Evolutionary conservation across 495 filamentous ascomycete genomes (phyloP), one percentile per base, ranked within the genome.

Genomic region (Aspergillus carlsbadensis): DNA sequence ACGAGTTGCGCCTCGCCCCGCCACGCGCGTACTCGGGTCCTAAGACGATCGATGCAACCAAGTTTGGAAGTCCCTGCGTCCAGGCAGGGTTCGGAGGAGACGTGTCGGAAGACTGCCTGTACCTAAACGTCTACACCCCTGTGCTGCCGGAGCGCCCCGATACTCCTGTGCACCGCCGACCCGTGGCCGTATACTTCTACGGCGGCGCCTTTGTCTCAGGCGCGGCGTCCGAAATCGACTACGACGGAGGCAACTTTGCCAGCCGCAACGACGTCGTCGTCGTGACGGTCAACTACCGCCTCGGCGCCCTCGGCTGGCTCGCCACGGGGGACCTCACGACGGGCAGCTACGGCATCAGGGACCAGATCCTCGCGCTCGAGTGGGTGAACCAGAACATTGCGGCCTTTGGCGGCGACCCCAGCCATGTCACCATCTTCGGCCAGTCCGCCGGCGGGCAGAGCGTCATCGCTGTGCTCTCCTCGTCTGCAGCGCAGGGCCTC

Each of bases 381-480:
- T 84, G 81, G 81, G 75, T 81, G 1, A 71, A 83, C 34, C 63
- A 71, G 42, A 70, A 83, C 58, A 81, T 83, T 52, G 59, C 63
- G 22, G 66, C 78, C 6, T 74, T 83, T 33, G 80, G 79, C 13
- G 81, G 81, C 6, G 76, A 81, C 60, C 74, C 76, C 11, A 59
- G 61, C 15, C 68, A 71, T 2, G 74, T 81, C 20, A 83, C 77
- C 3, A 71, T 80, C 26, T 78, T 79, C 57, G 81, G 80, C 2
- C 72, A 78, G 44, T 80, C 76, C 13, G 82, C 83, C 7, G 81
- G 84, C n/a, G 84, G 72, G 18, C 81, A 81, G 22, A 76, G 71
- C 31, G 78, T 82, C 0, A 69, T 83, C 10, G 80, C 78, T 14
- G 65, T 82, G 65, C 68, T 78, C 4, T 77, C 79, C 33, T 70